phyloP scores from a whole-genome alignment of 2,329 filamentous ascomycete species.

The Akanthomyces dipterigenus region DNA sequence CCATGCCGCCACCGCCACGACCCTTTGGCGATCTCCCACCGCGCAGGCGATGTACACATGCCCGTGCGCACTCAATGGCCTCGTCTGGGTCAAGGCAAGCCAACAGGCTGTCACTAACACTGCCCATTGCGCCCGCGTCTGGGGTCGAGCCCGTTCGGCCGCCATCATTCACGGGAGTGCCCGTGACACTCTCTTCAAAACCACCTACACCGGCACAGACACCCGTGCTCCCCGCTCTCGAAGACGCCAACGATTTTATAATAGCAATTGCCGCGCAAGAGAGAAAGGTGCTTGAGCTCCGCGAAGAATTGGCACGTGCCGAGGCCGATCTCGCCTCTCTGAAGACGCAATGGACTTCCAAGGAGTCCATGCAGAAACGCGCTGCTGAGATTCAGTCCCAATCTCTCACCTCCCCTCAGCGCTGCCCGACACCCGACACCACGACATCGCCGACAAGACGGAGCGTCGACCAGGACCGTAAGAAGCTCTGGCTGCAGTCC shows the following conservation, averaged over 20 bases:
- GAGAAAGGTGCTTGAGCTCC: constrained; percentile 79
- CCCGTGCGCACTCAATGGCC: constrained; percentile 44
- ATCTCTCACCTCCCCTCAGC: constrained; percentile 27
- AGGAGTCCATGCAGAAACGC: constrained; percentile 71
- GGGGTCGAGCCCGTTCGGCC: constrained; percentile 45
- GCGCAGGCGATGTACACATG: not conserved
- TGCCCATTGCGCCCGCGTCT: constrained; percentile 50
- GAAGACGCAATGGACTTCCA: constrained; percentile 75
- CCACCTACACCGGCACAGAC: constrained; percentile 46
- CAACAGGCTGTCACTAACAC: constrained; percentile 53
- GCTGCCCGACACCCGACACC: constrained; percentile 20
- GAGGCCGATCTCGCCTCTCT: constrained; percentile 69
- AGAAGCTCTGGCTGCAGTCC: constrained; percentile 57
- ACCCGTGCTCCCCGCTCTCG: constrained; percentile 36
- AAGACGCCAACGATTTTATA: constrained; percentile 63
- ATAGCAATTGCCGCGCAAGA: constrained; percentile 90
- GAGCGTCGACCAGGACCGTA: constrained; percentile 62
- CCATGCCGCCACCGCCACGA: constrained; percentile 31
- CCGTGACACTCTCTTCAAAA: constrained; percentile 27
- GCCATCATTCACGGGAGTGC: constrained; percentile 32
- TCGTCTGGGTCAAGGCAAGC: constrained; percentile 42
- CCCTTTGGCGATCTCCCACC: constrained; percentile 33
- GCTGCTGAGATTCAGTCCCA: constrained; percentile 57
- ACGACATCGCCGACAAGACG: constrained; percentile 29
- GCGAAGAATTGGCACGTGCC: constrained; percentile 79